Evolutionary conservation across 352 stramenopile species (phyloP), one percentile per base, ranked within the genome.

Genomic region (Phytopythium mirpurense): DNA sequence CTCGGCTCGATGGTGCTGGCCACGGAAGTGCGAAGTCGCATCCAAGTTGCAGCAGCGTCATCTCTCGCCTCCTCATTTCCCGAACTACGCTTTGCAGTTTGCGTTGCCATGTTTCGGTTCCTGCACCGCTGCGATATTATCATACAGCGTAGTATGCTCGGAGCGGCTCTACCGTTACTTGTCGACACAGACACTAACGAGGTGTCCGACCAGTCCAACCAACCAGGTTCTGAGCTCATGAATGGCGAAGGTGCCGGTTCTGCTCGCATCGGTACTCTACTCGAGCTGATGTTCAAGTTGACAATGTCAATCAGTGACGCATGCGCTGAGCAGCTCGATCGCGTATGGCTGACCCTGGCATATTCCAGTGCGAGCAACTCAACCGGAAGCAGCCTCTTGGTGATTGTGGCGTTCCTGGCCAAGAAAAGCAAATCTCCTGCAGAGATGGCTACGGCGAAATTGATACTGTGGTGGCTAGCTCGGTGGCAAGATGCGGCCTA

Each of bases 401-500:
- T 31, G 41, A 65, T 57, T 14, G 49, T 54, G 12, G 31, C 12
- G 11, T 87, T 80, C 46, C 55, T 90, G n/a, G 81, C 82, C 23
- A 35, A 73, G 18, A 72, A 88, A 31, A 61, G 71, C 6, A 49
- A 68, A n/a, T 71, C 72, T 0, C 42, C 52, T 24, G 41, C 54
- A 29, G 45, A 74, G 29, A 12, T 83, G 10, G 62, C 69, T 29
- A 86, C 79, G 8, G 58, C 79, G 2, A 84, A 81, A 51, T 74
- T 60, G 1, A 41, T 86, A 16, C 37, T 86, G 35, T 88, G 79
- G 79, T 88, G 74, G 74, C 54, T 90, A 1, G 76, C 74, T 64
- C 68, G 76, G 11, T 86, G 76, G 76, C 72, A 90, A 19, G 61
- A 68, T 42, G 68, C 74, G 11, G 72, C 70, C 2, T 44, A 72